phyloP scores from a whole-genome alignment of 352 stramenopile species.

The Phytopythium cucurbitacearum region DNA sequence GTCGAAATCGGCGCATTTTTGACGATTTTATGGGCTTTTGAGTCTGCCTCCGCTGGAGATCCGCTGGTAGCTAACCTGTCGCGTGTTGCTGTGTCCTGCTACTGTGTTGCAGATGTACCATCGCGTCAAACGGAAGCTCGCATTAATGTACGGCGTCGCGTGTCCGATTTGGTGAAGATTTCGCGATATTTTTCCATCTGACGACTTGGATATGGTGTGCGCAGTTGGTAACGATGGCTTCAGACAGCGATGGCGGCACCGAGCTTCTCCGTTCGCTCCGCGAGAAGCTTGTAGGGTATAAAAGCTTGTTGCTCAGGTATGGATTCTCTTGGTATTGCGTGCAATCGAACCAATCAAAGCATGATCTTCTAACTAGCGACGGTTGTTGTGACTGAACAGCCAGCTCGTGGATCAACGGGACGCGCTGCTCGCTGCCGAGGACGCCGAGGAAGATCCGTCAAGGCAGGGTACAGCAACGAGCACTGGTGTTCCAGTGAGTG shows the following conservation, averaged over 20 bases:
- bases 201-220: slow-evolving; percentile 14
- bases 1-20: slow-evolving; percentile 16
- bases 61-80: background rate
- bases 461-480: too few species aligned
- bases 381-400: slow-evolving; percentile 12
- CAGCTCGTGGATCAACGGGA: slow-evolving; percentile 61
- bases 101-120: slow-evolving; percentile 16
- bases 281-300: slow-evolving; percentile 71
- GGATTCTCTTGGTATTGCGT: too few species aligned
- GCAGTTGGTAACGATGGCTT: slow-evolving; percentile 55
- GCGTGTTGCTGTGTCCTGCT: background rate
- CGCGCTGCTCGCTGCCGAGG: slow-evolving; percentile 16
- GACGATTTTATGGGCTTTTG: slow-evolving; percentile 8
- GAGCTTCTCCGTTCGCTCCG: slow-evolving; percentile 50
- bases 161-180: slow-evolving; percentile 3
- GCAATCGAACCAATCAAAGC: too few species aligned
- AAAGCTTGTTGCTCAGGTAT: slow-evolving; percentile 50
- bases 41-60: background rate
- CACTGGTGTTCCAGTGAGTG: slow-evolving; percentile 10
- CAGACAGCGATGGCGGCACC: slow-evolving; percentile 34
- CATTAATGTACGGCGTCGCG: slow-evolving; percentile 11
- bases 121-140: slow-evolving; percentile 9
- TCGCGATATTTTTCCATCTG: slow-evolving; percentile 7
- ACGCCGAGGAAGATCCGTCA: slow-evolving; percentile 8
- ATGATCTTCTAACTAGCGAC: too few species aligned